Evolutionary conservation across 108 stramenopile species (phyloP), one percentile per base, ranked within the genome.

Genomic region (Conticribra weissflogii): DNA sequence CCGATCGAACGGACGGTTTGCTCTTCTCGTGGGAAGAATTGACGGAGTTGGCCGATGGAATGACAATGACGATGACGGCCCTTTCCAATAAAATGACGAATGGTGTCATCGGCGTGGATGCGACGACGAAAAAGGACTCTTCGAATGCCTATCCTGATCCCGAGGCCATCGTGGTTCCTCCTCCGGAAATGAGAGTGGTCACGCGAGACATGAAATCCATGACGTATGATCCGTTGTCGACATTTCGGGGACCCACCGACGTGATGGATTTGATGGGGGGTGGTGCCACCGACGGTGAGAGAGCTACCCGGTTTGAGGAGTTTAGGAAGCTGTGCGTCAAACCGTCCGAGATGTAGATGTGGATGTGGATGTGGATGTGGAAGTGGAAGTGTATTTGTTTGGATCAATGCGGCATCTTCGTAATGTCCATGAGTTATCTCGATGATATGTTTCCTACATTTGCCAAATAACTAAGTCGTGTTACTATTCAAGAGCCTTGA

Each of bases 211-310:
- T 76, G 74, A 74, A 81, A 64, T 78, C 94, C 66, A 83, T 94
- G 46, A 78, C 79, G 25, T 82, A 83, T 32, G 88, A 92, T 85
- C 85, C 90, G 16, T 65, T 92, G 19, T 75, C 90, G 44, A 85
- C 84, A 17, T 93, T 87, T 71, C 83, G 93, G 19, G 96, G 90
- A 21, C 96, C 96, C 0, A 89, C 91, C 0, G 96, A 97, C 79
- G 85, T 87, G 0, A 71, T 95, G 30, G 79, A 80, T 54, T 45
- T 82, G 15, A 22, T 74, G 18, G 52, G 70, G 18, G 68, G 82
- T 24, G 59, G 46, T 59, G 71, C 56, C 23, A 14, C 19, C 16
- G 41, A 15, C 23, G 28, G 70, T 2, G 72, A 61, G n/a, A 54
- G 73, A 9, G n/a, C n/a, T n/a, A n/a, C n/a, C n/a, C n/a, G n/a